These are phyloP conservation scores for Globisporangium acanthophoron DNA, from an alignment of 352 stramenopile species.

Conservation along the genomic window DNA sequence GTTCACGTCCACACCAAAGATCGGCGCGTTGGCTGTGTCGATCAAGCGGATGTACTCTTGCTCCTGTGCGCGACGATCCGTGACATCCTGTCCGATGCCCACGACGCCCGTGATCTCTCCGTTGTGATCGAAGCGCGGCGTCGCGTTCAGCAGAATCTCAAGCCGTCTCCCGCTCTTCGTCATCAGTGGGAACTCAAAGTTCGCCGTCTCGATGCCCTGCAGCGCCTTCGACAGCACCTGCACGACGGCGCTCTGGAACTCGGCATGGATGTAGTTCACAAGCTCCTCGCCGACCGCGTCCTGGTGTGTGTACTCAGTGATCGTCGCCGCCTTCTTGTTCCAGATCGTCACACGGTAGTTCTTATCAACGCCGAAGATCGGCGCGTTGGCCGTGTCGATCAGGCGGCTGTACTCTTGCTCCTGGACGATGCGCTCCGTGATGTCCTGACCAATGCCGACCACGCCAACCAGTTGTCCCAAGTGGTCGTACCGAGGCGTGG, in stretches of 20 bases:
- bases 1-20: slow-evolving; percentile 70
- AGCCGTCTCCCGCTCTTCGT: slow-evolving; percentile 49
- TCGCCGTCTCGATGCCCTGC: slow-evolving; percentile 46
- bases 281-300: slow-evolving; percentile 71
- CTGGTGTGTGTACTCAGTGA: slow-evolving; percentile 79
- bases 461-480: slow-evolving; percentile 43
- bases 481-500: slow-evolving; percentile 46
- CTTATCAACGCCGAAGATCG: slow-evolving; percentile 76
- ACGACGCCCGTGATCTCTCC: slow-evolving; percentile 55
- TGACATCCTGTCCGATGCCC: slow-evolving; percentile 70
- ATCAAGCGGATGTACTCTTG: slow-evolving; percentile 81
- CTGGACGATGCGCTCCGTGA: slow-evolving; percentile 53
- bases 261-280: slow-evolving; percentile 55
- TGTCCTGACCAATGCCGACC: slow-evolving; percentile 54
- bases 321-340: slow-evolving; percentile 84
- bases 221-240: slow-evolving; percentile 52
- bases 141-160: slow-evolving; percentile 59
- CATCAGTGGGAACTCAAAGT: slow-evolving; percentile 72
- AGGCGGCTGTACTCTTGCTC: slow-evolving; percentile 67
- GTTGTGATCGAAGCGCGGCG: slow-evolving; percentile 46
- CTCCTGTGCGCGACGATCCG: slow-evolving; percentile 55
- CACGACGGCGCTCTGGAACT: slow-evolving; percentile 53
- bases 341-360: slow-evolving; percentile 73
- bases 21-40: slow-evolving; percentile 80
- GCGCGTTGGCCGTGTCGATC: slow-evolving; percentile 79